Percentiles rank a stretch among this genome's conserved stretches.
Conservation (phyloP, 2,329 filamentous ascomycete species). For the Scedosporium apiospermum region DNA sequence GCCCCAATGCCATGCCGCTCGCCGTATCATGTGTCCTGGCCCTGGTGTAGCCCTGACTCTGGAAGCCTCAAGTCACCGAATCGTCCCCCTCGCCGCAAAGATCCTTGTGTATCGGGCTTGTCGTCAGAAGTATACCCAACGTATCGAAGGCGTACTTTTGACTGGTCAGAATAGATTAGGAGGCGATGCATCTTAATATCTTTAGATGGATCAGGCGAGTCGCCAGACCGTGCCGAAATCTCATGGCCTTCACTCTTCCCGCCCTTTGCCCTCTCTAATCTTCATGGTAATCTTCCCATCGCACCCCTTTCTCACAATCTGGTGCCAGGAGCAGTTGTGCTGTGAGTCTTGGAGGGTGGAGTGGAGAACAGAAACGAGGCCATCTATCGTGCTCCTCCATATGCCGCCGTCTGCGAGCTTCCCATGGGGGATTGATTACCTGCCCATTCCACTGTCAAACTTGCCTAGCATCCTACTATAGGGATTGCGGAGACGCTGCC, state of each 20-base stretch:
- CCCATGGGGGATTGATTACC: too few species aligned
- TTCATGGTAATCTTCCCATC: background rate
- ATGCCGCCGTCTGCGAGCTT: background rate
- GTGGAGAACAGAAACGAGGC: background rate
- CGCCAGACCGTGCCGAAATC: background rate
- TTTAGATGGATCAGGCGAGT: background rate
- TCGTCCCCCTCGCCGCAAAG: background rate
- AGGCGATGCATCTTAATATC: background rate
- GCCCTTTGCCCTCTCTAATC: background rate
- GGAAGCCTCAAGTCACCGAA: background rate
- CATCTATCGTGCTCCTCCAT: background rate
- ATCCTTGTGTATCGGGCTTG: background rate
- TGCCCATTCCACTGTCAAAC: too few species aligned
- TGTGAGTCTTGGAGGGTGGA: background rate
- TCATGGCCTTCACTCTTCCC: background rate
- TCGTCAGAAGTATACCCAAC: background rate
- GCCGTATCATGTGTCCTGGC: background rate
- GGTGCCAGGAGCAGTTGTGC: background rate
- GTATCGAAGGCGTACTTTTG: slow-evolving; percentile 1
- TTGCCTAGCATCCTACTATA: too few species aligned
- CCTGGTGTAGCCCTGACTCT: background rate
- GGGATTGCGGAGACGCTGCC: too few species aligned
- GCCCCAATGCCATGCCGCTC: background rate
- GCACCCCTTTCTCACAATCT: background rate
- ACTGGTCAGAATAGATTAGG: background rate